Evolutionary conservation across 2,329 filamentous ascomycete species (phyloP), one percentile per base, ranked within the genome.

Genomic region (Verticillium nonalfalfae): DNA sequence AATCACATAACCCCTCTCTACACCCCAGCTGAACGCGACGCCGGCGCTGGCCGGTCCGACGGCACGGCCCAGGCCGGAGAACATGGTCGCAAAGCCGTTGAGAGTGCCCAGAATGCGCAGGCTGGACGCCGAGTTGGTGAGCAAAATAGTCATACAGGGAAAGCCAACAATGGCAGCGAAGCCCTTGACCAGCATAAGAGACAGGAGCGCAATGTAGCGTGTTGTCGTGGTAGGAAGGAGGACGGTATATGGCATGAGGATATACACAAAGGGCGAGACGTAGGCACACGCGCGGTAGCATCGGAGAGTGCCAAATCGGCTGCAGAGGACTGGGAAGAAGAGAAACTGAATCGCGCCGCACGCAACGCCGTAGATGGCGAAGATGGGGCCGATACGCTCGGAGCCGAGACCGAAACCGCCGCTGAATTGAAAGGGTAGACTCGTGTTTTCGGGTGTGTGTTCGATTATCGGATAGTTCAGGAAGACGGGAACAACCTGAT

Each of bases 401-500:
- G 90, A 89, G 57, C 85, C 79, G 69, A 86, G 73, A 1, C 92
- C 92, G 70, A 96, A 96, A 0, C 93, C 93, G 40, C 91, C 89
- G 1, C 84, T 81, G 70, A 97, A 97, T 69, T 90, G 89, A 69
- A 97, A 88, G 0, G 93, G 93, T 0, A 91, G 81, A 1, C 80
- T 76, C 0, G 80, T 84, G 68, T 85, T 85, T 11, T 86, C 78
- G 0, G 82, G 76, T 0, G 85, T 84, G 61, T 85, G 81, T 56
- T 83, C 75, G 38, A 83, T 74, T 4, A 79, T 74, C 0, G 90
- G 89, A 66, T 91, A 89, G 74, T 96, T 90, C 69, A 97, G 83
- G 73, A 96, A 96, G 1, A 97, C 91, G 0, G 93, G 90, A 1
- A 98, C 84, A 2, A 94, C 81, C 70, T 96, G 93, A 74, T 98